Percentiles rank a stretch among this genome's conserved stretches.
Conservation (phyloP, 2,329 filamentous ascomycete species). For the Aquanectria penicillioides region DNA sequence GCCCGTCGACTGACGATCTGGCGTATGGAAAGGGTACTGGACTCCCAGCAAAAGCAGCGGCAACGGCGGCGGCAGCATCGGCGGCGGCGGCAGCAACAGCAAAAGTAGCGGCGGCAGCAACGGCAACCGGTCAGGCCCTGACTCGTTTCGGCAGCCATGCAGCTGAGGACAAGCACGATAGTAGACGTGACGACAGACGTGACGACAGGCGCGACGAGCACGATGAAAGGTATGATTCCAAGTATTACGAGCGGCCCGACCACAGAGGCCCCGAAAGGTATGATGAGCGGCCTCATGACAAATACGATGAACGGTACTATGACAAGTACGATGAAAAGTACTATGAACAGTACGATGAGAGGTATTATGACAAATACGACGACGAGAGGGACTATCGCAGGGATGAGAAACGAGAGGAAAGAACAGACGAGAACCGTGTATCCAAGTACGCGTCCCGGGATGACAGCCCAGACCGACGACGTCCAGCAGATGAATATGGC, state of each 20-base stretch:
- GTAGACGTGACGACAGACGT: neutral
- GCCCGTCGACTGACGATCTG: slow-evolving; percentile 33
- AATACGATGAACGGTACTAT: slow-evolving; percentile 6
- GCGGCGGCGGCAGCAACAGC: neutral
- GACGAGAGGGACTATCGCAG: neutral
- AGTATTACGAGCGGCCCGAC: neutral
- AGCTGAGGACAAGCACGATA: slow-evolving; percentile 17
- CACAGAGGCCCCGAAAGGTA: neutral
- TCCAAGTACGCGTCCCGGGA: slow-evolving; percentile 23
- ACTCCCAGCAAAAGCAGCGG: slow-evolving; percentile 30
- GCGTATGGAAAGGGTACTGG: slow-evolving; percentile 38
- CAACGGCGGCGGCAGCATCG: too few relatives aligned
- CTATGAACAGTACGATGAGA: neutral
- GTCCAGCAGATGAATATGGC: slow-evolving; percentile 16
- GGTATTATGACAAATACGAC: neutral
- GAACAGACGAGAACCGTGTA: slow-evolving; percentile 10
- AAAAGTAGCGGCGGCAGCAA: neutral
- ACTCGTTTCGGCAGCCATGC: slow-evolving; percentile 44
- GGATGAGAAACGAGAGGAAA: slow-evolving; percentile 1
- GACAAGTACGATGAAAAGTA: neutral
- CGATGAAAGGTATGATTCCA: neutral
- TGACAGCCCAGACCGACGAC: slow-evolving; percentile 19
- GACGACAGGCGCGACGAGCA: too few relatives aligned
- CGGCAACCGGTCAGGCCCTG: slow-evolving; percentile 25
- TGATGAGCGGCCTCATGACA: neutral